phyloP scores from a whole-genome alignment of 768 basidiomycete genomes.

The Daedaleopsis sinensis region DNA sequence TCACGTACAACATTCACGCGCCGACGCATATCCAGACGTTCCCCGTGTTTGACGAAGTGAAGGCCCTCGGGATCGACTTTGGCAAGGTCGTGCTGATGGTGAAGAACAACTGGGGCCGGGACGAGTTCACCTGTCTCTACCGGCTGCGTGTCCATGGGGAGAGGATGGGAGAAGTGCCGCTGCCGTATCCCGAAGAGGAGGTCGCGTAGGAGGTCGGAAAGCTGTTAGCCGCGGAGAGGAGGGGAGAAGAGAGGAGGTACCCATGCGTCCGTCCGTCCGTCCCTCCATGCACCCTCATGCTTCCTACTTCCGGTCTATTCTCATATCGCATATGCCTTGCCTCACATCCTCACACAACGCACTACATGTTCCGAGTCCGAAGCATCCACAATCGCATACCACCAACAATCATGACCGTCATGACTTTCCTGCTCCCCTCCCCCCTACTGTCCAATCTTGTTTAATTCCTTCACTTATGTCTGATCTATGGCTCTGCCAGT shows the following conservation, averaged over 20 bases:
- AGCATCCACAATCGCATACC: conserved; percentile 5
- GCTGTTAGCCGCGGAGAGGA: not conserved
- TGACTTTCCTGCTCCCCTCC: conserved; percentile 1
- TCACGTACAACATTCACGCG: conserved; percentile 50
- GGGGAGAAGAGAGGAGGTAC: not conserved
- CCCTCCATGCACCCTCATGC: conserved; percentile 4
- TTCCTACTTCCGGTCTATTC: not conserved
- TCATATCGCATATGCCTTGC: not conserved
- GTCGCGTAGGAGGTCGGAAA: conserved; percentile 1
- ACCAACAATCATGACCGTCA: conserved; percentile 13
- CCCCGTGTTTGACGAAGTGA: conserved; percentile 55
- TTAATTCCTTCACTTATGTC: conserved; percentile 22
- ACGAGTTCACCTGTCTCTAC: conserved; percentile 87
- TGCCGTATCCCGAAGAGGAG: conserved; percentile 33
- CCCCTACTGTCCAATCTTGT: not conserved
- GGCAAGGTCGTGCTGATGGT: conserved; percentile 82
- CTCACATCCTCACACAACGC: not conserved
- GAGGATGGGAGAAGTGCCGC: conserved; percentile 45
- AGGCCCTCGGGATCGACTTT: conserved; percentile 76
- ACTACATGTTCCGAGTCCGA: not conserved
- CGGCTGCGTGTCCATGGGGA: conserved; percentile 81
- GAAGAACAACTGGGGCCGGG: conserved; percentile 85
- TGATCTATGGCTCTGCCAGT: not conserved
- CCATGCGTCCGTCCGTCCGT: not conserved
- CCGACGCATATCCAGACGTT: conserved; percentile 51